Evolutionary conservation across 2,329 filamentous ascomycete genomes (phyloP).

Genomic region (Blastomyces silverae): DNA sequence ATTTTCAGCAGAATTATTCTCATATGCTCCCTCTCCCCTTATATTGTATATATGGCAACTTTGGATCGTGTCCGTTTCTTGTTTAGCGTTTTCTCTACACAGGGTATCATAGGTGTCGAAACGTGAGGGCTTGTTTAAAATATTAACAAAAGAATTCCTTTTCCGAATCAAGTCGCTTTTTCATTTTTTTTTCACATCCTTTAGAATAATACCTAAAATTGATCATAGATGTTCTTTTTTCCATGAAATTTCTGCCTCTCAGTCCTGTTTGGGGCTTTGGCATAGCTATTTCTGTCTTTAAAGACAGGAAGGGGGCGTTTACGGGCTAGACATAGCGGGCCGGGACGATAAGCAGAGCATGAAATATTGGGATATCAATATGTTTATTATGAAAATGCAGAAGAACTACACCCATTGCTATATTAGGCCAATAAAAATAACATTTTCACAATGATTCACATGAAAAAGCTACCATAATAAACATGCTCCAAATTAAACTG

Average conservation of each 20-base stretch:
- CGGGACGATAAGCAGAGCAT: background rate
- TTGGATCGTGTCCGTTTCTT: constrained; percentile 7
- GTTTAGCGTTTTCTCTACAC: background rate
- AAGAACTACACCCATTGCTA: background rate
- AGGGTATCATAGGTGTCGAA: background rate
- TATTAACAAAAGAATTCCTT: constrained; percentile 1
- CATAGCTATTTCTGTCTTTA: background rate
- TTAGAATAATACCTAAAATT: background rate
- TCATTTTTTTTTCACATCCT: background rate
- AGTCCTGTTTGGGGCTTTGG: background rate
- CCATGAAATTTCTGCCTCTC: background rate
- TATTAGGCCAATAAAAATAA: background rate
- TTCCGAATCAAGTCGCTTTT: background rate
- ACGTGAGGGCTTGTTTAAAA: background rate
- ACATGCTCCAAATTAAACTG: background rate
- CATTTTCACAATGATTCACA: background rate
- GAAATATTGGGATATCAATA: background rate
- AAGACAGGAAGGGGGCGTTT: background rate
- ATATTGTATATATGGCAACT: constrained; percentile 17
- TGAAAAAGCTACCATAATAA: background rate
- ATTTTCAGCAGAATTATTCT: constrained; percentile 13
- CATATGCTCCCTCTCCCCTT: constrained; percentile 17
- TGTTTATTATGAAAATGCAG: background rate
- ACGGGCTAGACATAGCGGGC: background rate
- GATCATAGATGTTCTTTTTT: background rate